These are phyloP conservation scores for Boletellus emodensis DNA, from an alignment of 768 basidiomycete species.

Conservation along the genomic window DNA sequence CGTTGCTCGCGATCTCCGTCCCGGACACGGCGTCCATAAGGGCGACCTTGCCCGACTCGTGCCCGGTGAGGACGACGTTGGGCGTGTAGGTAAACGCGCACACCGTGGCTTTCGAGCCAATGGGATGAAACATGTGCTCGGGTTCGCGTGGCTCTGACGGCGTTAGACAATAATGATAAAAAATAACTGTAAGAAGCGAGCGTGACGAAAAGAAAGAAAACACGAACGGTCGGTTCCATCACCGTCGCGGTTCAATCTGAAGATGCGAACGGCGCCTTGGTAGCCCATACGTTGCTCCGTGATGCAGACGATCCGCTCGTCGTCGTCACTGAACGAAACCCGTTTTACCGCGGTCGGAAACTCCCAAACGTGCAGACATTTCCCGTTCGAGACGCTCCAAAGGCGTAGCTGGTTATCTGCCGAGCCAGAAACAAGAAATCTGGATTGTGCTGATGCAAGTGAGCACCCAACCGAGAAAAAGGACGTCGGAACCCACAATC, in stretches of 20 bases:
- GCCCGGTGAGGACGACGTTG: conserved; percentile 83
- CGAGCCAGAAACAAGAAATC: conserved; percentile 83
- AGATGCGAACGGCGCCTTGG: conserved; percentile 88
- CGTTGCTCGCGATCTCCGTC: conserved; percentile 78
- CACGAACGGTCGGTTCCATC: conserved; percentile 80
- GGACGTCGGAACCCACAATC: conserved; percentile 64
- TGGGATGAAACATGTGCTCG: conserved; percentile 72
- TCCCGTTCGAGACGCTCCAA: conserved; percentile 86
- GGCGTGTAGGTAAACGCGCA: conserved; percentile 84
- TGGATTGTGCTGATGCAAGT: conserved; percentile 60
- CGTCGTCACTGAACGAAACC: conserved; percentile 86
- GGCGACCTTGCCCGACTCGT: conserved; percentile 94
- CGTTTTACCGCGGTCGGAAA: conserved; percentile 98
- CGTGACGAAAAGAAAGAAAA: neutral
- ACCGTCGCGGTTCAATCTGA: conserved; percentile 76
- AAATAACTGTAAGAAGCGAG: too few relatives aligned
- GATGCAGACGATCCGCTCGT: conserved; percentile 80
- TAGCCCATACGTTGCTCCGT: conserved; percentile 97
- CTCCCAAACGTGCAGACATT: conserved; percentile 94
- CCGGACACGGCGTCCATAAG: conserved; percentile 87
- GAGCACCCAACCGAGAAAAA: neutral
- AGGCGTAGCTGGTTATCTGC: conserved; percentile 92
- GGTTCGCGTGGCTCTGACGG: conserved; percentile 72
- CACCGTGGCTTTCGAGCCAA: conserved; percentile 95
- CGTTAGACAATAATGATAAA: neutral